Conservation (phyloP, 495 filamentous ascomycete species). For the Neurospora sp. region DNA sequence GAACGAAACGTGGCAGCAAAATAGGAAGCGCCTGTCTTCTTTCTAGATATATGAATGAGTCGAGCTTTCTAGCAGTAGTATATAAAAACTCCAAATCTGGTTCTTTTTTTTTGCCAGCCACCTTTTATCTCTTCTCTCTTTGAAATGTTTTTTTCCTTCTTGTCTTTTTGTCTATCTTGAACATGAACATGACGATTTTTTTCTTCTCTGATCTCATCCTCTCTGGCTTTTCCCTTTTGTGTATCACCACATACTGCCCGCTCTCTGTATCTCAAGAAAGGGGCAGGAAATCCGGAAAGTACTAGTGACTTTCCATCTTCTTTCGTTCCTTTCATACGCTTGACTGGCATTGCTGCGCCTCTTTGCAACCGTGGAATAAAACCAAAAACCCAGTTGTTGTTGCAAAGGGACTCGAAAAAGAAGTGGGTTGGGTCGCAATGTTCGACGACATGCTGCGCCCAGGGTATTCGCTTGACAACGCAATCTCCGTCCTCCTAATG, state of each 20-base stretch:
- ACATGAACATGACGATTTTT: background rate
- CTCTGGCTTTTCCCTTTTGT: background rate
- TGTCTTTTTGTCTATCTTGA: background rate
- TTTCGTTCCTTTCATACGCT: background rate
- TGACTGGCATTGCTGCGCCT: background rate
- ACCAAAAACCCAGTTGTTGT: background rate
- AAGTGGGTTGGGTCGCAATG: background rate
- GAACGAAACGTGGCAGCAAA: background rate
- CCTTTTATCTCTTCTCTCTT: background rate
- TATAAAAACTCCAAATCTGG: background rate
- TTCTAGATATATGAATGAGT: background rate
- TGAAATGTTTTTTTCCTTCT: background rate
- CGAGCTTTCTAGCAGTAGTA: background rate
- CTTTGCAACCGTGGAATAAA: background rate
- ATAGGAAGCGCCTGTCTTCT: background rate
- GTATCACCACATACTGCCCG: background rate
- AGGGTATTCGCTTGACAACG: slow-evolving; percentile 1
- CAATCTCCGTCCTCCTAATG: background rate
- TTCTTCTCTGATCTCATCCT: background rate
- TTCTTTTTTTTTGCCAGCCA: background rate
- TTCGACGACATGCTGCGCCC: background rate
- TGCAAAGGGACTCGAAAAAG: background rate
- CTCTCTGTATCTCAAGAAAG: background rate
- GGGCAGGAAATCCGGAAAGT: background rate
- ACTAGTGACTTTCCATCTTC: background rate